phyloP scores from a whole-genome alignment of 805 yeast genomes.

The Saturnispora gosingensis region DNA sequence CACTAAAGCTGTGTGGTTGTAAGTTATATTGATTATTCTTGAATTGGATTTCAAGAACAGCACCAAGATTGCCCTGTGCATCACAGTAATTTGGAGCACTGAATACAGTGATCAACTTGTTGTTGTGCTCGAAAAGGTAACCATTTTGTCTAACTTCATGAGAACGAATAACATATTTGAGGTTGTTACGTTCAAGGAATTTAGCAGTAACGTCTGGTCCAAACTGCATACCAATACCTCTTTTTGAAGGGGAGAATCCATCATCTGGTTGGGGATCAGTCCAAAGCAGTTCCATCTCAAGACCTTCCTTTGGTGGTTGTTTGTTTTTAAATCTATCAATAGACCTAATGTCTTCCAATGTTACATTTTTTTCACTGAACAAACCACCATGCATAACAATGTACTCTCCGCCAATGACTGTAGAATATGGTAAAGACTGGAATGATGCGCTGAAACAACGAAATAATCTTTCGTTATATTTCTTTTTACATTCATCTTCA shows the following conservation, averaged over 20 bases:
- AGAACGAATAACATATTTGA: conserved; percentile 79
- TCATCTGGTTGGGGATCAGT: conserved; percentile 80
- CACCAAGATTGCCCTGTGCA: conserved; percentile 83
- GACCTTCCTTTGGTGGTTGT: conserved; percentile 86
- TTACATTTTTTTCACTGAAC: conserved; percentile 66
- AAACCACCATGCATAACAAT: conserved; percentile 94
- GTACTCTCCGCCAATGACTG: conserved; percentile 68
- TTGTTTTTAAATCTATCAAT: conserved; percentile 55
- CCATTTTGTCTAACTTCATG: conserved; percentile 96
- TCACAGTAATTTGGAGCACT: conserved; percentile 98
- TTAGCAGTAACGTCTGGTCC: conserved; percentile 89
- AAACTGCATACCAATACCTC: conserved; percentile 94
- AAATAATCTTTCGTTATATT: conserved; percentile 73
- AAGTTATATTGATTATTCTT: conserved; percentile 35
- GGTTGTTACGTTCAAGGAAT: conserved; percentile 62
- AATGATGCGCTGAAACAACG: conserved; percentile 81
- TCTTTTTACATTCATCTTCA: conserved; percentile 89
- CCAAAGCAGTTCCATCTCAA: conserved; percentile 96
- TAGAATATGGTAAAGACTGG: conserved; percentile 76
- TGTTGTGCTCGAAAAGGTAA: conserved; percentile 78
- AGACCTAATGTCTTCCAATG: conserved; percentile 63
- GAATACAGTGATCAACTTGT: conserved; percentile 84
- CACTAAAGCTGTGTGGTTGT: conserved; percentile 47
- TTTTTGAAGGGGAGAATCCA: conserved; percentile 81
- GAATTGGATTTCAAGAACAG: conserved; percentile 63